Evolutionary conservation across 805 yeast genomes (phyloP), one percentile per base, ranked within the genome.

Genomic region (Yarrowia sp.): DNA sequence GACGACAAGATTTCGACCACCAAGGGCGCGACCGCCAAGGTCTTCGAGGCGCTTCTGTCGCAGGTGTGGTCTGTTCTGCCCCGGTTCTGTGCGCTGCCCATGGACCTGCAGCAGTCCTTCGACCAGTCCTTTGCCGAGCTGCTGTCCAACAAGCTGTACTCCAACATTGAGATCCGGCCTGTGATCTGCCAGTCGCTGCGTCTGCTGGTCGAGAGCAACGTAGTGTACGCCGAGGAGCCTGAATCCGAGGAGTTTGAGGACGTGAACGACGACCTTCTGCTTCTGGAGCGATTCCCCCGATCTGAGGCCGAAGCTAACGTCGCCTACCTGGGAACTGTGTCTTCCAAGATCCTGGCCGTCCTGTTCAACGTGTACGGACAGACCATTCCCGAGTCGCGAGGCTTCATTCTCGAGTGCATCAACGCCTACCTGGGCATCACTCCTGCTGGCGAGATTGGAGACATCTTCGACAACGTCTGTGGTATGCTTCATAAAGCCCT

Each of bases 61-160:
- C 99, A 95, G 82, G 83, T 93, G 42, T 92, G 98, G 98, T 87
- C 96, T 1, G 82, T 93, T 71, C 82, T 95, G 71, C 97, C 98
- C 16, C 89, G 88, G 73, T 95, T 92, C 78, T 89, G 95, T 75
- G 95, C 90, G 75, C 82, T 93, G 73, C 97, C 98, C 42, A 81
- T 80, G 35, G 99, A 95, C 79, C 81, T 92, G 72, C 77, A 75
- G 26, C 74, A 75, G 9, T 80, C 91, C 0, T 92, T 94, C 75
- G 85, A 86, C 68, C 91, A 89, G 76, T 85, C 83, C 35, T 91
- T 92, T 80, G 97, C 97, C 11, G 85, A 92, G 67, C 79, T 83
- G 41, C 81, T 96, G 70, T 84, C 97, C n/a, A 86, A 87, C 52
- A 77, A 88, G 66, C 80, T 95, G 74, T 95, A 94, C 77, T 83